A percentile compares a stretch with the other conserved stretches of the same genome.
Conservation (phyloP, 805 yeast species). For the Candida maltosa region DNA sequence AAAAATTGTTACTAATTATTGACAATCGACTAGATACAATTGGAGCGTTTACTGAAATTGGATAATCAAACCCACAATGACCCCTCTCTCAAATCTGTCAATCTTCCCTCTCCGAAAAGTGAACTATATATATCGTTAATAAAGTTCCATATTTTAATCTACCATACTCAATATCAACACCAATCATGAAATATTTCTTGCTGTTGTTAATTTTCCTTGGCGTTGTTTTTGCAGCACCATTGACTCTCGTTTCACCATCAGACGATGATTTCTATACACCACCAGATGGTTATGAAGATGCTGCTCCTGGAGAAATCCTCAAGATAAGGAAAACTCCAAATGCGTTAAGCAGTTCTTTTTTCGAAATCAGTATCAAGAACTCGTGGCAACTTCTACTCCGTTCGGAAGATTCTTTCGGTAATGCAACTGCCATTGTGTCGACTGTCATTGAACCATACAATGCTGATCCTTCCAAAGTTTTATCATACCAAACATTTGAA, state of each 20-base stretch:
- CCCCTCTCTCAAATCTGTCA: too few relatives aligned
- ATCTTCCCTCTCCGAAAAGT: too few relatives aligned
- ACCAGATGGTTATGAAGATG: constrained; percentile 18
- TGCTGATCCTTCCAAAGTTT: constrained; percentile 21
- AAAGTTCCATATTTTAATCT: too few relatives aligned
- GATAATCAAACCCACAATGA: too few relatives aligned
- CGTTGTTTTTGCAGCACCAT: constrained; percentile 1
- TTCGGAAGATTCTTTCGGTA: constrained; percentile 21
- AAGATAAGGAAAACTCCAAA: constrained; percentile 18
- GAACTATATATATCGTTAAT: too few relatives aligned
- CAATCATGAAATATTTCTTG: too few relatives aligned
- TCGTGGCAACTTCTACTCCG: constrained; percentile 21
- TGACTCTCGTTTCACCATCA: constrained; percentile 9
- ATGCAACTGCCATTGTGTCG: constrained; percentile 21
- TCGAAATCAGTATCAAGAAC: constrained; percentile 17
- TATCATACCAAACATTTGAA: constrained; percentile 26
- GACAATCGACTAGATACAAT: too few relatives aligned
- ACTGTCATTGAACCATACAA: constrained; percentile 28
- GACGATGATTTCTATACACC: constrained; percentile 23
- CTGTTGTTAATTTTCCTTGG: too few relatives aligned
- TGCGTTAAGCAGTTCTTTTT: constrained; percentile 13
- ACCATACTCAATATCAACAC: too few relatives aligned
- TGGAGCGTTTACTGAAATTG: too few relatives aligned
- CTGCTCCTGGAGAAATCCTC: constrained; percentile 20
- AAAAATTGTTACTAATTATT: too few relatives aligned